Percentiles rank a stretch among this genome's conserved stretches.
Conservation (phyloP, 148 eudicot genomes). For the Linanthus parryae region DNA sequence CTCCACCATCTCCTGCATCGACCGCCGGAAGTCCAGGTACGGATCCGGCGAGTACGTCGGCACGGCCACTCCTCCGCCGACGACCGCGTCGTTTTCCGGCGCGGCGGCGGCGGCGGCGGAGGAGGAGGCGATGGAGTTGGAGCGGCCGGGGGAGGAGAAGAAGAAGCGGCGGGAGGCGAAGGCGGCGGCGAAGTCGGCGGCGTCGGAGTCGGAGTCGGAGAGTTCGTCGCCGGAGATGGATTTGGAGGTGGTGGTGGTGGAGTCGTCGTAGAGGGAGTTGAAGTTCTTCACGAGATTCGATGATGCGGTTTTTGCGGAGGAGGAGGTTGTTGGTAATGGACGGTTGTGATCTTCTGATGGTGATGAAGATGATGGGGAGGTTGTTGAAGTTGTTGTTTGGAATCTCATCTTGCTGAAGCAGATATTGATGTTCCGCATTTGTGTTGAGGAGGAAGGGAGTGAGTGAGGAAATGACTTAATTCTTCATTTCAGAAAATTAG, state of each 20-base stretch:
- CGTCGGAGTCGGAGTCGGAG: constrained; percentile 15
- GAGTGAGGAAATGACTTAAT: too few species aligned
- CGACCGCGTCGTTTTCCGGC: constrained; percentile 4
- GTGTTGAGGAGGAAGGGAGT: too few species aligned
- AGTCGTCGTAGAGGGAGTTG: constrained; percentile 33
- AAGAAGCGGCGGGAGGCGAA: constrained; percentile 76
- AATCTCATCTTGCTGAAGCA: constrained; percentile 53
- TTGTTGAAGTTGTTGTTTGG: constrained; percentile 7
- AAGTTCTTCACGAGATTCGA: constrained; percentile 34
- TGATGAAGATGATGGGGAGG: constrained; percentile 3
- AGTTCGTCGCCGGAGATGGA: too few species aligned
- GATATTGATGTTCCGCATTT: constrained; percentile 53
- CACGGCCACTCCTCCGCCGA: constrained; percentile 42
- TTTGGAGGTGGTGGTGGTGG: constrained; percentile 13
- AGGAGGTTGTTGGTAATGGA: constrained; percentile 6
- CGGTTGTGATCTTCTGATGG: constrained; percentile 19
- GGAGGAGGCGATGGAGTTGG: constrained; percentile 72
- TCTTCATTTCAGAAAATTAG: too few species aligned
- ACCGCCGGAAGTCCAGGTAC: constrained; percentile 63
- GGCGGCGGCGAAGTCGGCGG: constrained; percentile 58
- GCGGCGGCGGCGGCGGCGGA: constrained; percentile 13
- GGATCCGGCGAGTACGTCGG: constrained; percentile 93
- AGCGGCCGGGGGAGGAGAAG: constrained; percentile 86
- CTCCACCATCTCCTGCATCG: constrained; percentile 98
- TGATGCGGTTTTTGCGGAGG: constrained; percentile 14